Evolutionary conservation across 352 stramenopile genomes (phyloP).

Genomic region (Globisporangium orthogonon): DNA sequence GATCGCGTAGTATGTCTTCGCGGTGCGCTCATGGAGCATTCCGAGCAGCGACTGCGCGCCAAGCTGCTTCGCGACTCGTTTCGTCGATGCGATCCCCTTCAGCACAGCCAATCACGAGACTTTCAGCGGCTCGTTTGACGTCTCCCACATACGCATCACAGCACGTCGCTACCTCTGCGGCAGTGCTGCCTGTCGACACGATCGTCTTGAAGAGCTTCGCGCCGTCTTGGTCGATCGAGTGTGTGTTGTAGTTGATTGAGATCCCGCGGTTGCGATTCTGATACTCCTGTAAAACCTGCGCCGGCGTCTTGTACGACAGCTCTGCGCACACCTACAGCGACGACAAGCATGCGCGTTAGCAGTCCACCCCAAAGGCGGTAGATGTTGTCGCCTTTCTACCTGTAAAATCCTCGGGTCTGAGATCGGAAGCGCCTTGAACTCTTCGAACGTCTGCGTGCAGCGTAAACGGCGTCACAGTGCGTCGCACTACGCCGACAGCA

Average conservation of each 20-base stretch:
- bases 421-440: conserved; percentile 66
- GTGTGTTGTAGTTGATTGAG: conserved; percentile 78
- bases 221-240: conserved; percentile 40
- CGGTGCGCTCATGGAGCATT: conserved; percentile 49
- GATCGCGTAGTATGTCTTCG: conserved; percentile 51
- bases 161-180: conserved; percentile 45
- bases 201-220: conserved; percentile 80
- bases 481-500: no score
- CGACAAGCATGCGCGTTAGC: not conserved
- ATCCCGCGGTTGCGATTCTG: conserved; percentile 75
- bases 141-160: conserved; percentile 1
- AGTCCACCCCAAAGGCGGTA: no score
- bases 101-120: not conserved
- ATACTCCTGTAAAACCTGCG: conserved; percentile 83
- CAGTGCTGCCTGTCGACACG: conserved; percentile 53
- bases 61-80: conserved; percentile 79
- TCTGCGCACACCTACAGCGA: conserved; percentile 57
- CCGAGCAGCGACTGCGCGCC: conserved; percentile 64
- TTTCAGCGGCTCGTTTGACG: no score
- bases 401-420: conserved; percentile 57
- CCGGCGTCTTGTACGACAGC: conserved; percentile 73
- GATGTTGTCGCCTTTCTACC: conserved; percentile 11
- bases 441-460: conserved; percentile 33
- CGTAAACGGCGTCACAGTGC: not conserved
- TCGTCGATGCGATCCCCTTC: conserved; percentile 69